Evolutionary conservation across 768 basidiomycete species (phyloP).

Genomic region (Cyclocybe cylindracea): DNA sequence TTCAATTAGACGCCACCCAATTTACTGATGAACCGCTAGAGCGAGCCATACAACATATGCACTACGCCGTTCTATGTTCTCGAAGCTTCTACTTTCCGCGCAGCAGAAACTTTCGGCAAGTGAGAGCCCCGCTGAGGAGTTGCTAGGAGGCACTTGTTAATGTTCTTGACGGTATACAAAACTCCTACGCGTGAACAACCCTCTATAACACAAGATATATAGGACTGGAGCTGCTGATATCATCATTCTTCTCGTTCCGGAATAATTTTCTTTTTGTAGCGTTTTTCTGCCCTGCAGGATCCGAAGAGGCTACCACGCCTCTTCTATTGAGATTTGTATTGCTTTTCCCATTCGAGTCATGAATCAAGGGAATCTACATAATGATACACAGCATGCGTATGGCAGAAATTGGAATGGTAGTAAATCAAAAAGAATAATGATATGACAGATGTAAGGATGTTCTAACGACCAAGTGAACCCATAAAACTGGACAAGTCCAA

Average conservation of each 20-base stretch:
- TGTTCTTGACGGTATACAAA: too few relatives aligned
- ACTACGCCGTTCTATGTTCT: not conserved
- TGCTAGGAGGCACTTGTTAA: too few relatives aligned
- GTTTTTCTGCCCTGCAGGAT: too few relatives aligned
- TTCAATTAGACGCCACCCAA: not conserved
- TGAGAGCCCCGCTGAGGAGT: too few relatives aligned
- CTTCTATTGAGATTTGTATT: too few relatives aligned
- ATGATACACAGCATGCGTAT: slow-evolving; percentile 9
- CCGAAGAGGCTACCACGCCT: too few relatives aligned
- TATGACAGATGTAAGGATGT: slow-evolving; percentile 28
- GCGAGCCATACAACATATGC: not conserved
- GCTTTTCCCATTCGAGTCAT: too few relatives aligned
- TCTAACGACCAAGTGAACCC: slow-evolving; percentile 64
- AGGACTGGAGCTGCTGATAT: too few relatives aligned
- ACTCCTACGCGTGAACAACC: too few relatives aligned
- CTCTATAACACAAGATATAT: too few relatives aligned
- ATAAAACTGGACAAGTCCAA: slow-evolving; percentile 88
- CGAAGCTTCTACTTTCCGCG: not conserved
- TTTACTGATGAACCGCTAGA: not conserved
- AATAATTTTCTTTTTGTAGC: too few relatives aligned
- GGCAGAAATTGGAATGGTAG: slow-evolving; percentile 9
- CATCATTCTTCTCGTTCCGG: too few relatives aligned
- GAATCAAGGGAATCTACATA: slow-evolving; percentile 1
- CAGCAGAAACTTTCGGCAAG: not conserved
- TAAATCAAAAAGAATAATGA: slow-evolving; percentile 21